Base-by-base conservation (phyloP, 2,329 filamentous ascomycete genomes). In the Didymella arachidicola region DNA sequence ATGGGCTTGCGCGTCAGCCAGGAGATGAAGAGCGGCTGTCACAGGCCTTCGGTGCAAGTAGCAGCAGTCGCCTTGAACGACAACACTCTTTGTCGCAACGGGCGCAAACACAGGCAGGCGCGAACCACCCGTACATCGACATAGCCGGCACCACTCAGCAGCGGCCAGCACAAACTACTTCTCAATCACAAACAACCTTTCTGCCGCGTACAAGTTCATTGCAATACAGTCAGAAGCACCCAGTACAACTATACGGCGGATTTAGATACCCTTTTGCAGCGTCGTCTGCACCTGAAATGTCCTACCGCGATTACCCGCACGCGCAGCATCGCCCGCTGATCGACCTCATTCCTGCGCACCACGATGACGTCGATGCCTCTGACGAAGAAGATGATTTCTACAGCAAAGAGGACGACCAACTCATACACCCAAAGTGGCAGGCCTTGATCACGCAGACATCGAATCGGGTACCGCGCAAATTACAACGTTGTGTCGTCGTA, bases 301-400 rank as follows among this genome's bases (percentile, higher is more conserved):
- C 70, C 59, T 65, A 71, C 64, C 68, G 62, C 50, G 63, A 70
- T 58, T 38, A 67, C 41, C 53, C 57, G 44, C 53, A 60, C 41
- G 60, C 62, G 55, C 61, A 64, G 55, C 61, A 63, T 41, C 66
- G 62, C 26, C 67, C 67, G 25, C 70, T 75, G 64, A 69, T 76
- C 63, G 72, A 75, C 55, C 62, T 68, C 38, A 72, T 73, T 36
- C 68, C 71, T 32, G 58, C 68, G 56, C 53, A 69, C 46, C 65
- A 60, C 54, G 45, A 67, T 44, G 53, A 69, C 43, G 62, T 75
- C 57, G 75, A 77, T 60, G 75, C 77, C 45, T 73, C 77, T 14
- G 77, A 79, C 52, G 74, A 77, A 67, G 74, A 77, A 61, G 72
- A 76, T 27, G 66, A 66, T 39, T 76, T 75, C 67, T 77, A 76